phyloP scores from a whole-genome alignment of 225 moss, liverwort and hornwort species.

The Sphagnum contortum region DNA sequence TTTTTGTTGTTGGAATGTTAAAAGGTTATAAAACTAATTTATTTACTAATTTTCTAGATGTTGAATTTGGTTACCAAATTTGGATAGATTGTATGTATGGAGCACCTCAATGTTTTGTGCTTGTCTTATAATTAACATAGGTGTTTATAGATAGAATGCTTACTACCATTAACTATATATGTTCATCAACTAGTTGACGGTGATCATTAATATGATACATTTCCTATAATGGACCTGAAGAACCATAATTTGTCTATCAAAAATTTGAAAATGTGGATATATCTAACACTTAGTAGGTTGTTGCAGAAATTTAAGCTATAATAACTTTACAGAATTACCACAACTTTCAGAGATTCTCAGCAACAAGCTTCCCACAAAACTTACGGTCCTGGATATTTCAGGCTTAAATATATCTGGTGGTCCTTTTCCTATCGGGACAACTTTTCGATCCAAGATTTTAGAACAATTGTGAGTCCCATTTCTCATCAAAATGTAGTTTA shows the following conservation, averaged over 20 bases:
- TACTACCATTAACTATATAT: background rate
- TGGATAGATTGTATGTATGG: no score
- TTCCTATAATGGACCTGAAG: no score
- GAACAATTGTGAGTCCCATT: constrained; percentile 10
- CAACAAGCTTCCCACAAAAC: constrained; percentile 6
- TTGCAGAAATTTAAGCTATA: constrained; percentile 26
- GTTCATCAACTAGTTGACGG: background rate
- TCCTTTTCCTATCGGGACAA: constrained; percentile 15
- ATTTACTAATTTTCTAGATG: no score
- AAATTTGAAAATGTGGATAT: constrained; percentile 10
- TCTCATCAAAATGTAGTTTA: no score
- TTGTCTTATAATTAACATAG: constrained; percentile 1
- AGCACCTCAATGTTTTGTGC: no score
- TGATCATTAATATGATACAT: constrained; percentile 16
- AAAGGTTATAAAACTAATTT: no score
- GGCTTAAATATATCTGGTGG: constrained; percentile 10
- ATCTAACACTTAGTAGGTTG: background rate
- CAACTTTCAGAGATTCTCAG: constrained; percentile 14
- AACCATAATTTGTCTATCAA: background rate
- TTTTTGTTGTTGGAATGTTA: no score
- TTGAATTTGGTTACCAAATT: no score
- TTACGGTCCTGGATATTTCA: constrained; percentile 23
- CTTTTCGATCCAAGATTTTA: constrained; percentile 4
- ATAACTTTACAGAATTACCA: constrained; percentile 11
- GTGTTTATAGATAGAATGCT: constrained; percentile 1